Percentiles rank a stretch among this genome's conserved stretches.
Evolutionary conservation across 257 asterid species (phyloP).

Genomic region (Paulownia fortunei): DNA sequence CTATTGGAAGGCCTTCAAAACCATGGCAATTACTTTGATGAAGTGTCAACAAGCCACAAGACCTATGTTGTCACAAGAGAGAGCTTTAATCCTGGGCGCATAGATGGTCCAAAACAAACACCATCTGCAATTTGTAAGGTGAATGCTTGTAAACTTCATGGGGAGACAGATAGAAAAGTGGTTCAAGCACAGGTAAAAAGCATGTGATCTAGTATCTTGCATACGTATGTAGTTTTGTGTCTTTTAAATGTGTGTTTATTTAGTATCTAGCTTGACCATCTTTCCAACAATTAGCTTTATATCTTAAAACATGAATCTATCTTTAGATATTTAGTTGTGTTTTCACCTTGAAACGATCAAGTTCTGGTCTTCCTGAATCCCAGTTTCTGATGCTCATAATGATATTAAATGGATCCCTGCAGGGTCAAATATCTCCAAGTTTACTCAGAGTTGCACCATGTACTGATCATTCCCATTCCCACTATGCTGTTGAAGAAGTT

Average conservation of each 20-base stretch:
- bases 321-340: conserved; percentile 9
- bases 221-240: conserved; percentile 18
- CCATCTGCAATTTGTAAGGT: conserved; percentile 29
- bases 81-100: conserved; percentile 20
- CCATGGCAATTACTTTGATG: conserved; percentile 38
- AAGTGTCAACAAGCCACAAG: conserved; percentile 35
- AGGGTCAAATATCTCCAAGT: conserved; percentile 40
- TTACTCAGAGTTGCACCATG: conserved; percentile 26
- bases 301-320: too few species aligned
- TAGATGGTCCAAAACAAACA: conserved; percentile 29
- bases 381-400: conserved; percentile 17
- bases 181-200: conserved; percentile 40
- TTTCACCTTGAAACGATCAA: conserved; percentile 20
- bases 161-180: conserved; percentile 16
- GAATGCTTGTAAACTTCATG: conserved; percentile 4
- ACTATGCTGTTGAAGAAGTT: conserved; percentile 40
- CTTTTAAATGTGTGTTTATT: conserved; percentile 13
- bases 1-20: conserved; percentile 61
- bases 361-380: conserved; percentile 10
- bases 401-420: conserved; percentile 26
- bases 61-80: conserved; percentile 27
- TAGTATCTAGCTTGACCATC: neutral
- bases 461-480: conserved; percentile 25
- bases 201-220: neutral
- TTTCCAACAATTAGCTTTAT: neutral